These are phyloP conservation scores for Clavaria fumosa DNA, from an alignment of 768 basidiomycete species.

Conservation along the genomic window DNA sequence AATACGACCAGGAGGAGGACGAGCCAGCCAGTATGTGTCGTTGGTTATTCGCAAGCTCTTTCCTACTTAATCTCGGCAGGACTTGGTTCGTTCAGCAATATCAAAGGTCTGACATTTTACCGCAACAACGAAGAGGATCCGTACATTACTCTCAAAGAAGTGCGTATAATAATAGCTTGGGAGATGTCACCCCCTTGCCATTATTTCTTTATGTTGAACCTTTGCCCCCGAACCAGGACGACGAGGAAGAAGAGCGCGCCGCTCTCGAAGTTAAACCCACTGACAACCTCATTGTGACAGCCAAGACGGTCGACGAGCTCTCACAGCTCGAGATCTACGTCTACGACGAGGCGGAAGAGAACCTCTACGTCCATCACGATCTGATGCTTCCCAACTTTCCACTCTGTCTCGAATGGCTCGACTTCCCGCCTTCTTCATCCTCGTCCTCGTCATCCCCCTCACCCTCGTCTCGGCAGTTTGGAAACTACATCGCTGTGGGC, in stretches of 20 bases:
- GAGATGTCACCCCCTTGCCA: too few species aligned
- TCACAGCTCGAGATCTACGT: conserved; percentile 93
- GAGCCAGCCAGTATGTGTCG: conserved; percentile 33
- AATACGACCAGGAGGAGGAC: conserved; percentile 87
- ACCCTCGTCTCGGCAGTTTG: conserved; percentile 36
- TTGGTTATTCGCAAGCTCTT: too few species aligned
- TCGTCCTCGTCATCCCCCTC: conserved; percentile 14
- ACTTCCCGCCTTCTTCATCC: conserved; percentile 64
- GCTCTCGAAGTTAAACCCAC: conserved; percentile 81
- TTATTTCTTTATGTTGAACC: too few species aligned
- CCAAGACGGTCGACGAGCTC: conserved; percentile 94
- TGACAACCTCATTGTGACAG: conserved; percentile 84
- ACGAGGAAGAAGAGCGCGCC: conserved; percentile 69
- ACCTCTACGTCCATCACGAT: conserved; percentile 93
- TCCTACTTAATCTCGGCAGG: too few species aligned
- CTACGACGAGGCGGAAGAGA: conserved; percentile 84
- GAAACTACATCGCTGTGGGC: conserved; percentile 92
- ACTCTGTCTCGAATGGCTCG: conserved; percentile 97
- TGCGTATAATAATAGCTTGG: too few species aligned
- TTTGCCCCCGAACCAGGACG: conserved; percentile 31
- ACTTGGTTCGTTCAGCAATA: conserved; percentile 79
- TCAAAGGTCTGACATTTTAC: conserved; percentile 89
- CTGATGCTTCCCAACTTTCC: conserved; percentile 96
- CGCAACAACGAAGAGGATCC: conserved; percentile 89
- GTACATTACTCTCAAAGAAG: conserved; percentile 91